A percentile compares a stretch with the other conserved stretches of the same genome.
phyloP scores from a whole-genome alignment of 1,284 basidiomycete species.

The Melampsora larici-populina region DNA sequence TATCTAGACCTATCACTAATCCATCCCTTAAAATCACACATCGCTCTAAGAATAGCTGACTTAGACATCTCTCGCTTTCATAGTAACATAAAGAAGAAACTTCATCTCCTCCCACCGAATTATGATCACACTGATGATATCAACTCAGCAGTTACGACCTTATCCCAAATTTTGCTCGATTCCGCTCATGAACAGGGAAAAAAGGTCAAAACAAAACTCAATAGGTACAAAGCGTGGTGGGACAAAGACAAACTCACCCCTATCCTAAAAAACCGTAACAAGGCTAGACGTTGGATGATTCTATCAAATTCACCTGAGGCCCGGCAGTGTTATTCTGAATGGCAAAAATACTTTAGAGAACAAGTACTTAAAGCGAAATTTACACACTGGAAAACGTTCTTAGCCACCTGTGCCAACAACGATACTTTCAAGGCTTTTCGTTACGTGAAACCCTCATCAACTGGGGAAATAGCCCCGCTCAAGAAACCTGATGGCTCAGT shows the following conservation, averaged over 20 bases:
- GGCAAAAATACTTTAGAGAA: constrained; percentile 6
- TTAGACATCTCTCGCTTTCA: background rate
- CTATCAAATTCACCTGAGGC: background rate
- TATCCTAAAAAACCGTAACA: background rate
- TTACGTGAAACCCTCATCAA: constrained; percentile 3
- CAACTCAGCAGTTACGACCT: background rate
- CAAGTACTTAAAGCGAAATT: background rate
- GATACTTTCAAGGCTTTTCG: constrained; percentile 1
- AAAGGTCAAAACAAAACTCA: background rate
- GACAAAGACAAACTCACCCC: background rate
- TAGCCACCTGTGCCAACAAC: background rate
- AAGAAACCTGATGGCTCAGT: too few relatives aligned
- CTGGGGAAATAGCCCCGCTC: too few relatives aligned
- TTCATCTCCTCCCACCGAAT: background rate
- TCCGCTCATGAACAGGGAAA: background rate
- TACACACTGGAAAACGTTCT: background rate
- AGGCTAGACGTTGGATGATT: background rate
- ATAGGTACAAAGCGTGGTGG: constrained; percentile 12
- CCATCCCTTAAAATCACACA: background rate
- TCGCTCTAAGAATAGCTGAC: background rate
- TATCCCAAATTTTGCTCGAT: too few relatives aligned
- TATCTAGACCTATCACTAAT: background rate
- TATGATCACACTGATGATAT: background rate
- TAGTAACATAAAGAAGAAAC: background rate
- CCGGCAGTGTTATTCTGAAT: background rate